Evolutionary conservation across 2,329 filamentous ascomycete genomes (phyloP).

Genomic region (Phaeophleospora eucalypticola): DNA sequence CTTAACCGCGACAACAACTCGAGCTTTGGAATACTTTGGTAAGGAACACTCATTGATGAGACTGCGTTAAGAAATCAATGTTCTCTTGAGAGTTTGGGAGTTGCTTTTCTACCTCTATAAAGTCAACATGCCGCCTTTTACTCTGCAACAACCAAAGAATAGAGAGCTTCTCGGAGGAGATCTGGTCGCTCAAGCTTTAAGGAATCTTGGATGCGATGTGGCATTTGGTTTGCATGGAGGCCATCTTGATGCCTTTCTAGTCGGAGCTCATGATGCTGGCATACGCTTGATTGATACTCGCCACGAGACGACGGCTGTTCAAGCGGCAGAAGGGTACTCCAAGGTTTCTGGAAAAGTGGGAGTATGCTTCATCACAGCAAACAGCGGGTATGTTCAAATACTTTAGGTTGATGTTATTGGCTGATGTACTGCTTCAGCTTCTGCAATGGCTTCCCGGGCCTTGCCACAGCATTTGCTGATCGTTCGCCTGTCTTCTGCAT

Average conservation of each 20-base stretch:
- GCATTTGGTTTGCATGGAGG: conserved; percentile 48
- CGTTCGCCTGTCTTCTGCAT: conserved; percentile 44
- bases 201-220: conserved; percentile 40
- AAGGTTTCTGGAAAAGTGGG: conserved; percentile 44
- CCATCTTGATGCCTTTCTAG: conserved; percentile 47
- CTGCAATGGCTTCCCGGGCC: conserved; percentile 44
- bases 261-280: conserved; percentile 39
- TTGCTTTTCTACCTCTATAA: background rate
- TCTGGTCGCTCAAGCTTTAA: conserved; percentile 43
- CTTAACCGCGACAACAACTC: background rate
- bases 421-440: conserved; percentile 35
- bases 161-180: conserved; percentile 45
- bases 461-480: conserved; percentile 45
- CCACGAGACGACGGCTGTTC: conserved; percentile 47
- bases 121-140: conserved; percentile 19
- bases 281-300: conserved; percentile 45
- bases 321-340: conserved; percentile 46
- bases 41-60: too few relatives aligned
- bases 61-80: background rate
- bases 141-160: conserved; percentile 31
- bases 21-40: background rate
- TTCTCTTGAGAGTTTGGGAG: background rate
- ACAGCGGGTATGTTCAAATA: conserved; percentile 45
- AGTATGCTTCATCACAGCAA: conserved; percentile 47
- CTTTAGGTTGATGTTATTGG: too few relatives aligned